Evolutionary conservation across 2,329 filamentous ascomycete species (phyloP), one percentile per base, ranked within the genome.

Genomic region (Apiospora pterosperma): DNA sequence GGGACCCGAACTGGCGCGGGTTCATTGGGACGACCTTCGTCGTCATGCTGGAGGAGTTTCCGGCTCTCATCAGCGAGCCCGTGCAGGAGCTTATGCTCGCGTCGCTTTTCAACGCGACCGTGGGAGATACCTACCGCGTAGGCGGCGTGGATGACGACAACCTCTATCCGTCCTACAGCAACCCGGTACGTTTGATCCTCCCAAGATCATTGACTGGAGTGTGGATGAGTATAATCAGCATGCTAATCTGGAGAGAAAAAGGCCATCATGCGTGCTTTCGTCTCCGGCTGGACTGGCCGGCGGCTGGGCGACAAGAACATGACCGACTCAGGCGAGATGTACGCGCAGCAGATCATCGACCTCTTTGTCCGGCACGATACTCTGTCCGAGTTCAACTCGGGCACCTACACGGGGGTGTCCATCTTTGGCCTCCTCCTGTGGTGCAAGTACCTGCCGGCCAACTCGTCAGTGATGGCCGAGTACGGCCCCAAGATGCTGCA

Each of bases 1-100:
- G 85, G 84, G 87, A 89, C 68, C 86, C 86, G 1, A 89, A 90
- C 66, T 89, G 87, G 87, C 79, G 87, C 61, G 87, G 86, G 0
- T 89, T 90, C 64, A 79, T 89, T 38, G 85, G 85, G 14, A 88
- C 85, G 0, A 82, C 85, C 0, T 79, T 89, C 16, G 82, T 89
- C 31, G 76, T 89, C 44, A 82, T 82, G 31, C 77, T 88, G 25
- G 87, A 89, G 70, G 86, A 89, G 67, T 89, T 85, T 62, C 72
- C 78, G 0, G 72, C 82, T 64, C 76, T 88, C 1, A 67, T 83
- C 4, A 76, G 73, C 61, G 67, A 73, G 61, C 61, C 69, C 3
- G 77, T 78, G 0, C 74, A 79, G 59, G 64, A 71, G 0, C 76
- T 83, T 19, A 84, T 90, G 63, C 72, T 87, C 0, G 78, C 83